These are phyloP conservation scores for Pichia ethanolica DNA, from an alignment of 805 yeast genomes.

Conservation along the genomic window DNA sequence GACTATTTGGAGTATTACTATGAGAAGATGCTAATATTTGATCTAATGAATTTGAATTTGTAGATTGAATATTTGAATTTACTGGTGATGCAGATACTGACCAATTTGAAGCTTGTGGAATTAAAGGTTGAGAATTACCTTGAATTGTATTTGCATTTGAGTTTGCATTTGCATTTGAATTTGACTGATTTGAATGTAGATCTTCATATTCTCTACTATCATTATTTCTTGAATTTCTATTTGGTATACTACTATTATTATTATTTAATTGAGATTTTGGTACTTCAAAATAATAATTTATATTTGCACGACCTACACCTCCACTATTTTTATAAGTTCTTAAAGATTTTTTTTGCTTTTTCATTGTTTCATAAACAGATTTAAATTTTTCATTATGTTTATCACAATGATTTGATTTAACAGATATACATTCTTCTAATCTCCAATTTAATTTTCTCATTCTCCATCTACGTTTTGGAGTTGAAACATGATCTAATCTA, in stretches of 20 bases:
- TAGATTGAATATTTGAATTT: not conserved
- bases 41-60: slow-evolving; percentile 2
- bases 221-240: not conserved
- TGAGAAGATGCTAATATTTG: not conserved
- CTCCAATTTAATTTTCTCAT: slow-evolving; percentile 87
- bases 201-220: not conserved
- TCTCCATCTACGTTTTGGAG: slow-evolving; percentile 71
- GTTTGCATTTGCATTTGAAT: not conserved
- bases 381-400: slow-evolving; percentile 47
- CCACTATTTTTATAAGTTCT: slow-evolving; percentile 24
- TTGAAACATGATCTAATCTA: slow-evolving; percentile 63
- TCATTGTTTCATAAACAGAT: slow-evolving; percentile 35
- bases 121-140: not conserved
- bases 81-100: slow-evolving; percentile 14
- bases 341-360: slow-evolving; percentile 21
- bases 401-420: slow-evolving; percentile 51
- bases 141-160: not conserved
- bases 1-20: not conserved
- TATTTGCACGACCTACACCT: slow-evolving; percentile 21
- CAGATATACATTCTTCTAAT: slow-evolving; percentile 72
- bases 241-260: slow-evolving; percentile 6
- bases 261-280: slow-evolving; percentile 15
- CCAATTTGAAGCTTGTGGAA: slow-evolving; percentile 25
- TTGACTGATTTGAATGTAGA: not conserved
- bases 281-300: slow-evolving; percentile 23